Percentiles rank a stretch among this genome's conserved stretches.
These are phyloP conservation scores for Trebouxia sp. DNA, from an alignment of 139 green algal species.

Conservation along the genomic window DNA sequence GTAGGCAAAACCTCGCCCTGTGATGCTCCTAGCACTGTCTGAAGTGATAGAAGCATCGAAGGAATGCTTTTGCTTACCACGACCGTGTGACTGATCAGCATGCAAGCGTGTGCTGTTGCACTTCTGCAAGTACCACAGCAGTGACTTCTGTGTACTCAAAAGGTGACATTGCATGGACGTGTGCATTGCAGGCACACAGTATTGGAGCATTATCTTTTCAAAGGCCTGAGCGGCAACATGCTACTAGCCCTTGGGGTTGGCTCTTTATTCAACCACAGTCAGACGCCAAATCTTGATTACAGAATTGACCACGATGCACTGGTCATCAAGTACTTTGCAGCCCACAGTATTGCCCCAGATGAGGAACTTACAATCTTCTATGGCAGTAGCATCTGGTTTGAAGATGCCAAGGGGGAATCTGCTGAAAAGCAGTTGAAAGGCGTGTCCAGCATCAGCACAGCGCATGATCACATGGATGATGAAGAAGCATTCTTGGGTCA, in stretches of 20 bases:
- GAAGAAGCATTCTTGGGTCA: conserved; percentile 21
- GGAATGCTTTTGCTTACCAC: too few species aligned
- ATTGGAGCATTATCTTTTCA: conserved; percentile 43
- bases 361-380: conserved; percentile 49
- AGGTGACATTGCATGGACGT: too few species aligned
- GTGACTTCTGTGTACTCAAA: too few species aligned
- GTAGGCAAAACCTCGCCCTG: too few species aligned
- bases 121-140: neutral
- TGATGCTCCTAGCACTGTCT: too few species aligned
- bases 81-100: neutral
- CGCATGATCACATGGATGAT: conserved; percentile 40
- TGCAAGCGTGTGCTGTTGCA: neutral
- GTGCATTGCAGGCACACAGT: conserved; percentile 30
- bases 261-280: conserved; percentile 39
- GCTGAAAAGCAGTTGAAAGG: neutral
- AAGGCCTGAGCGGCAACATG: neutral
- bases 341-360: neutral
- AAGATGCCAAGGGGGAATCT: neutral
- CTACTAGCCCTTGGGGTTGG: conserved; percentile 33
- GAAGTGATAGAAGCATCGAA: too few species aligned
- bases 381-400: conserved; percentile 38
- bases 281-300: conserved; percentile 37
- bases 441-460: neutral
- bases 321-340: conserved; percentile 36
- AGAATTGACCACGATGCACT: conserved; percentile 3